phyloP scores from a whole-genome alignment of 768 basidiomycete genomes.

The Scleroderma citrinum region DNA sequence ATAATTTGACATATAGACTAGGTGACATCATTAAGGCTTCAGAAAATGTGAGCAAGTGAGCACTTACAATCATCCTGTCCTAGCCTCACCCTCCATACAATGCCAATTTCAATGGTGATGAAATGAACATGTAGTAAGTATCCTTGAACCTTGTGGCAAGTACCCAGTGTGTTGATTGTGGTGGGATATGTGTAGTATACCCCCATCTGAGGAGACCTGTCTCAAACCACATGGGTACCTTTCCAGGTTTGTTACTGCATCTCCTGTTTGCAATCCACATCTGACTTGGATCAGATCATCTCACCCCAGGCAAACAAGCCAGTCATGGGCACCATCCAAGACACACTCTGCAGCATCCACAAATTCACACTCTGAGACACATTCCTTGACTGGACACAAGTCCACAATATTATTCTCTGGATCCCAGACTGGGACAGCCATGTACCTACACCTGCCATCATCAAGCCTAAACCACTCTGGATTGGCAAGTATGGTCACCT shows the following conservation, averaged over 20 bases:
- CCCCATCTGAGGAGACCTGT: conserved; percentile 99
- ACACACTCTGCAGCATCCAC: conserved; percentile 97
- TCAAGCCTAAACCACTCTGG: conserved; percentile 97
- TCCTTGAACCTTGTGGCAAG: neutral
- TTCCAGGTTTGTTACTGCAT: conserved; percentile 60
- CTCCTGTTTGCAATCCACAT: too few species aligned
- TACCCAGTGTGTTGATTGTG: conserved; percentile 5
- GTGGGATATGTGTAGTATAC: conserved; percentile 66
- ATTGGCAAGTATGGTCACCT: conserved; percentile 85
- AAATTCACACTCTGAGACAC: conserved; percentile 95
- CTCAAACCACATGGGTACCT: conserved; percentile 97
- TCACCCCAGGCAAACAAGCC: too few species aligned
- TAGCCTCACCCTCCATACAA: too few species aligned
- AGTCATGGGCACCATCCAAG: conserved; percentile 99
- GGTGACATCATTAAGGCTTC: too few species aligned
- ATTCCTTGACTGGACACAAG: conserved; percentile 92
- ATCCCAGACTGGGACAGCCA: conserved; percentile 95
- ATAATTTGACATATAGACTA: conserved; percentile 97
- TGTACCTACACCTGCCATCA: conserved; percentile 86
- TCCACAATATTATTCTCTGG: conserved; percentile 98
- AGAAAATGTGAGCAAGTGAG: too few species aligned
- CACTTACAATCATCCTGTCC: too few species aligned
- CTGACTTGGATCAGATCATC: too few species aligned
- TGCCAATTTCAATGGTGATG: too few species aligned
- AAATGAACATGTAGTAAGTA: too few species aligned